These are phyloP conservation scores for Metroxylon sagu DNA, from an alignment of 176 grass and related monocot genomes.

Conservation along the genomic window DNA sequence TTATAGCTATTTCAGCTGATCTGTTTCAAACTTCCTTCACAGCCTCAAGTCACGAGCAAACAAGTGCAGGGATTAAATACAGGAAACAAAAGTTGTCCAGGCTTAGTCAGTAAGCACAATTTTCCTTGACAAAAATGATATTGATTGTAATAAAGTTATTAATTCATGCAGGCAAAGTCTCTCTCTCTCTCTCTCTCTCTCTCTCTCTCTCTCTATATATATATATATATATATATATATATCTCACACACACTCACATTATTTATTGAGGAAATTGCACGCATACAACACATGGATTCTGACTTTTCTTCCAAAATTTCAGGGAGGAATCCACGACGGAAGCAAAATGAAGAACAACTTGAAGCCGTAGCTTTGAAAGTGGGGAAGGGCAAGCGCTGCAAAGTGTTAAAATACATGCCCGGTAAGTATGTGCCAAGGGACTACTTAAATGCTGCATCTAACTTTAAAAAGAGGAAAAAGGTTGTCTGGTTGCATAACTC, in stretches of 20 bases:
- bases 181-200: too few relatives aligned
- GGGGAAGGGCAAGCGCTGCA: slow-evolving; percentile 42
- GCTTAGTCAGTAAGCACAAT: background rate
- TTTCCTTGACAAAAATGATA: background rate
- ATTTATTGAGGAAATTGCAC: slow-evolving; percentile 29
- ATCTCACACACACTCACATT: slow-evolving; percentile 9
- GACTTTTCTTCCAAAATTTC: slow-evolving; percentile 17
- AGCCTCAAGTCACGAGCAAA: background rate
- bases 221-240: background rate
- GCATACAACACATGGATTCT: slow-evolving; percentile 11
- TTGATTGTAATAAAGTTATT: background rate
- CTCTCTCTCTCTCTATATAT: too few relatives aligned
- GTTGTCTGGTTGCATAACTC: too few relatives aligned
- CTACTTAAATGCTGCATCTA: background rate
- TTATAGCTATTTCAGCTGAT: background rate
- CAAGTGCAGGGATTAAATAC: background rate
- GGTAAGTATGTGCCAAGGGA: slow-evolving; percentile 21
- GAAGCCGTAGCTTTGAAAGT: slow-evolving; percentile 30
- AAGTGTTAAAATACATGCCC: slow-evolving; percentile 33
- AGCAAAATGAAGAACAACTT: slow-evolving; percentile 41
- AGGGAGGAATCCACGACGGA: slow-evolving; percentile 56
- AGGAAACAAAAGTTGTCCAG: background rate
- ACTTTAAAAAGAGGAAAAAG: too few relatives aligned
- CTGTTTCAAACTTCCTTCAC: background rate
- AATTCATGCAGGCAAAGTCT: too few relatives aligned